These are phyloP conservation scores for Pisolithus microcarpus DNA, from an alignment of 768 basidiomycete genomes.

Conservation along the genomic window DNA sequence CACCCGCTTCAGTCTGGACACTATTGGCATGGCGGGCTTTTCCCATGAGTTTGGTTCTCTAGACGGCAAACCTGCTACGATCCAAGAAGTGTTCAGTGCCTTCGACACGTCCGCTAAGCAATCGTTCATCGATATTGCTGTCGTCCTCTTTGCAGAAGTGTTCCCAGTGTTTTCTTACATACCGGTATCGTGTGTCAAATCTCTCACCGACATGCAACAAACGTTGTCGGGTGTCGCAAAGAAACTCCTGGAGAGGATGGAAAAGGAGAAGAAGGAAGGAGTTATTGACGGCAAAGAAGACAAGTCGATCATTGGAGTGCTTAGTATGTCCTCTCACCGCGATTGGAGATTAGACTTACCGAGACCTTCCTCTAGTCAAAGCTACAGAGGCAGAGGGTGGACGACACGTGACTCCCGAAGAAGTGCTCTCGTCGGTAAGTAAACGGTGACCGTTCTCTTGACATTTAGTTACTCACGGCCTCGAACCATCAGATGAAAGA, in stretches of 20 bases:
- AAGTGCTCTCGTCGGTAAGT: constrained; percentile 12
- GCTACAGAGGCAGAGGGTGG: constrained; percentile 24
- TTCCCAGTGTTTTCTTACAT: too few relatives aligned
- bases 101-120: too few relatives aligned
- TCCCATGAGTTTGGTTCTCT: too few relatives aligned
- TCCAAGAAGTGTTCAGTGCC: too few relatives aligned
- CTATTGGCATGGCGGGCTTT: too few relatives aligned
- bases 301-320: background rate
- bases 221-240: background rate
- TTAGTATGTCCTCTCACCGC: background rate
- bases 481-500: constrained; percentile 7
- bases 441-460: background rate
- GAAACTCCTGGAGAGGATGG: too few relatives aligned
- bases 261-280: too few relatives aligned
- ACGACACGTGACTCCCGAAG: constrained; percentile 14
- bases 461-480: background rate
- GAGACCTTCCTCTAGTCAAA: constrained; percentile 23
- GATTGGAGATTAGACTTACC: background rate
- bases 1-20: too few relatives aligned
- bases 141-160: background rate
- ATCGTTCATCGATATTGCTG: constrained; percentile 2
- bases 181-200: too few relatives aligned
- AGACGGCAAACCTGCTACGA: too few relatives aligned
- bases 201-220: background rate
- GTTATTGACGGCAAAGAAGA: too few relatives aligned